Conservation (phyloP, 768 basidiomycete genomes). For the Macrolepiota dolichaula region DNA sequence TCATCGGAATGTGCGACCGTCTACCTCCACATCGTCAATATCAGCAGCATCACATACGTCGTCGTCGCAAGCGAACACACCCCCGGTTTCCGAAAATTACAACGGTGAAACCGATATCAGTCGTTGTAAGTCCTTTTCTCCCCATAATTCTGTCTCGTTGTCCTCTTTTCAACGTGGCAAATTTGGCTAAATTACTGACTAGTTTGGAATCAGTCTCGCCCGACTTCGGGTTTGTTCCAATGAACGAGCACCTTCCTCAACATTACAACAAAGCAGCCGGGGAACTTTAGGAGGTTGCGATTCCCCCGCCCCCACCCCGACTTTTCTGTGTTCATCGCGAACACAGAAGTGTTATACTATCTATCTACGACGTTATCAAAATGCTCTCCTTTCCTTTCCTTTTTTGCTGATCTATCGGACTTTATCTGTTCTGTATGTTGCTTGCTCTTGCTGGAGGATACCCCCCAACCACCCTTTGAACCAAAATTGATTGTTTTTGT, state of each 20-base stretch:
- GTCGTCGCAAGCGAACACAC: slow-evolving; percentile 80
- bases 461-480: background rate
- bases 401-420: slow-evolving; percentile 4
- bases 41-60: slow-evolving; percentile 75
- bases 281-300: slow-evolving; percentile 38
- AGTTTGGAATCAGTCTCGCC: slow-evolving; percentile 53
- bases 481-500: slow-evolving; percentile 2
- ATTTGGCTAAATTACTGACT: slow-evolving; percentile 14
- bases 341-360: background rate
- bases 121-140: slow-evolving; percentile 61
- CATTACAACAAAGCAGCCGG: slow-evolving; percentile 58
- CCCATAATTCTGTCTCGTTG: background rate
- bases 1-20: slow-evolving; percentile 61
- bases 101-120: slow-evolving; percentile 73
- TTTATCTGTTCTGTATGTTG: slow-evolving; percentile 5
- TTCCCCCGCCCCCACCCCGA: too few relatives aligned
- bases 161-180: slow-evolving; percentile 2
- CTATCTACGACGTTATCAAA: slow-evolving; percentile 3
- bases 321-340: background rate
- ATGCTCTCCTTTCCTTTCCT: background rate
- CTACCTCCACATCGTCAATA: slow-evolving; percentile 74
- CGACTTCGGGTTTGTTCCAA: slow-evolving; percentile 80
- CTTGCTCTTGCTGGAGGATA: slow-evolving; percentile 6
- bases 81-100: slow-evolving; percentile 67
- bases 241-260: slow-evolving; percentile 73